Evolutionary conservation across 495 filamentous ascomycete genomes (phyloP).

Genomic region (Penicillium egyptiacum): DNA sequence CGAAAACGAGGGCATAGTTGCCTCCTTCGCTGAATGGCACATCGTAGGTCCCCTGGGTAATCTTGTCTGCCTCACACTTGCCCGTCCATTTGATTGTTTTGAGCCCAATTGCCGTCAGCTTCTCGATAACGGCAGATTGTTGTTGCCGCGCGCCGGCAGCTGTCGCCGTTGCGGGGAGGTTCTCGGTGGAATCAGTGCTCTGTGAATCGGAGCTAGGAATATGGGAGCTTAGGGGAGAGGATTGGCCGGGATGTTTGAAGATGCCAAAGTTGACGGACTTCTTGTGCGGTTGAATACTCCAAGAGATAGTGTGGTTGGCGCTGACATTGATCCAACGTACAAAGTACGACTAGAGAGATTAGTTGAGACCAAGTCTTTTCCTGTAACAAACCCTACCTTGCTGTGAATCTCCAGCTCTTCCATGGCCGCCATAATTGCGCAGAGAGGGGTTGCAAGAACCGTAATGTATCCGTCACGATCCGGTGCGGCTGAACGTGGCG

Average conservation of each 20-base stretch:
- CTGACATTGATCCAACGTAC: constrained; percentile 95
- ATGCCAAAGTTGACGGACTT: constrained; percentile 98
- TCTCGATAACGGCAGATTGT: constrained; percentile 68
- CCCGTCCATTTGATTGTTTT: constrained; percentile 86
- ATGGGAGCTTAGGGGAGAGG: constrained; percentile 51
- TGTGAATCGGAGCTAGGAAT: constrained; percentile 43
- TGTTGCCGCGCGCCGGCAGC: constrained; percentile 39
- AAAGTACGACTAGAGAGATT: constrained; percentile 77
- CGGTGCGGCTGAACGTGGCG: constrained; percentile 31
- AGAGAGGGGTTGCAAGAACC: constrained; percentile 15
- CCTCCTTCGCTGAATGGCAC: constrained; percentile 70
- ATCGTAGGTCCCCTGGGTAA: constrained; percentile 86
- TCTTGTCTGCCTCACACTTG: constrained; percentile 94
- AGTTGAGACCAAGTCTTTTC: background rate
- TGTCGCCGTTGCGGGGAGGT: constrained; percentile 35
- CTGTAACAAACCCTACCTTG: constrained; percentile 60
- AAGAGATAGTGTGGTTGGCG: constrained; percentile 87
- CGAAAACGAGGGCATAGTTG: constrained; percentile 95
- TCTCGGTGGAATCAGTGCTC: constrained; percentile 46
- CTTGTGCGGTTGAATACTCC: constrained; percentile 96
- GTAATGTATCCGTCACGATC: constrained; percentile 20
- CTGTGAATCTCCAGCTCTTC: constrained; percentile 97
- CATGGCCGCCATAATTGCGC: constrained; percentile 77
- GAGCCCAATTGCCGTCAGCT: constrained; percentile 80
- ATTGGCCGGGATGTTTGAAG: constrained; percentile 87